Base-by-base conservation (phyloP, 768 basidiomycete genomes). In the Asterophora parasitica region DNA sequence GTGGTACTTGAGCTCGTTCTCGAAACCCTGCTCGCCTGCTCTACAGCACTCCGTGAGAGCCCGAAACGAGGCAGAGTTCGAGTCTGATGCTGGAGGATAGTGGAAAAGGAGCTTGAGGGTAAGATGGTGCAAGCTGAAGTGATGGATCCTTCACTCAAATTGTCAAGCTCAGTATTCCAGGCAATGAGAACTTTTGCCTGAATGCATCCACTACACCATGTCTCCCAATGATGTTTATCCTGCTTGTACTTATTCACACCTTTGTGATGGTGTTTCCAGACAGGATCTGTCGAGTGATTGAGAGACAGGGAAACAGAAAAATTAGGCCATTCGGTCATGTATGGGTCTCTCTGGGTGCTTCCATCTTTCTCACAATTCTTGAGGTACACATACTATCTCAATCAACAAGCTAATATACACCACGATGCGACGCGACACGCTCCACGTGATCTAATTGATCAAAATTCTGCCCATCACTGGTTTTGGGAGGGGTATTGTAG, bases 131-230 rank as follows among this genome's bases (percentile, higher is more conserved):
- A 8, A n/a, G 40, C 40, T 27, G 12, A 26, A 4, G 5, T 4
- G 7, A 26, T 7, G 19, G 40, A 10, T 7, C 26, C 26, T 5
- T 15, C 12, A 11, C 23, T 23, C 23, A 23, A 23, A 3, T 26
- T 16, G 27, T 42, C 27, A 28, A 42, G 40, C 9, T 42, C 40
- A 2, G 40, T n/a, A 8, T 42, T 42, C 13, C 40, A n/a, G 20
- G 26, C 15, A 4, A 28, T 27, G 10, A 42, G 15, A 2, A 42
- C 40, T 12, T 11, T 27, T 12, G 20, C 19, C 11, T 4, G 20
- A 20, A 44, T 35, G 31, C 43, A 44, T n/a, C 31, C 34, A 17
- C 43, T 15, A 31, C 43, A 44, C 43, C 43, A 33, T 33, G 26
- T 31, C 20, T 44, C 34, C 34, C 34, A 35, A n/a, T 44, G 43